Percentiles rank a stretch among this genome's conserved stretches.
Conservation (phyloP, 75 land plant genomes). For the Azolla pinnata region DNA sequence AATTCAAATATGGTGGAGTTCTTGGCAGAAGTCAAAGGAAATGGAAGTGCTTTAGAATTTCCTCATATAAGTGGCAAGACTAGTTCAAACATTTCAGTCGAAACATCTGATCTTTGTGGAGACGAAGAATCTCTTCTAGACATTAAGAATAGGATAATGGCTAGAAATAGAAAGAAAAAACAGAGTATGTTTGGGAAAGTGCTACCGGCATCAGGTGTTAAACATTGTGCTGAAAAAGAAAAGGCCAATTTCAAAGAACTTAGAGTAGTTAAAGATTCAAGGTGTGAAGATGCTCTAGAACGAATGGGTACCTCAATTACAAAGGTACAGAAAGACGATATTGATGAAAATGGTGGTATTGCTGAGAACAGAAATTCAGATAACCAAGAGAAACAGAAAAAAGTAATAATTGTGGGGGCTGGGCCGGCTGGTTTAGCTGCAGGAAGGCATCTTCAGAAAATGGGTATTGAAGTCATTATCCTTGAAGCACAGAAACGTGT, state of each 20-base stretch:
- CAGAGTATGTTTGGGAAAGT: neutral
- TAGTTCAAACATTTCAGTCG: neutral
- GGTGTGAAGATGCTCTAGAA: neutral
- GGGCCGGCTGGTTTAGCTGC: constrained; percentile 96
- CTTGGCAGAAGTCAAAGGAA: neutral
- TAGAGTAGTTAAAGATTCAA: neutral
- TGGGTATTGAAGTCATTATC: constrained; percentile 59
- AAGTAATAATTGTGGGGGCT: constrained; percentile 72
- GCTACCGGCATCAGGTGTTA: neutral
- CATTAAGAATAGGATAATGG: constrained; percentile 7
- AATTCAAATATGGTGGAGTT: neutral
- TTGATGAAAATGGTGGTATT: constrained; percentile 15
- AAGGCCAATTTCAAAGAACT: neutral
- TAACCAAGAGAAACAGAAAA: constrained; percentile 9
- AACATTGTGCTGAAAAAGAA: neutral
- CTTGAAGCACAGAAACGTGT: constrained; percentile 85
- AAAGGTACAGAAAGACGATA: neutral
- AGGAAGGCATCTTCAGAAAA: constrained; percentile 84
- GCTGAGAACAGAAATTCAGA: constrained; percentile 22
- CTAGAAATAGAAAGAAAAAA: constrained; percentile 1
- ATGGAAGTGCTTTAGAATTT: neutral
- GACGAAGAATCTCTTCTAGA: constrained; percentile 1
- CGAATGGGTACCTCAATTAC: neutral
- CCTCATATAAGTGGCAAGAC: neutral
- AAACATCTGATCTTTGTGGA: neutral